phyloP scores from a whole-genome alignment of 345 rosid genomes.

The Ceriops tagal region DNA sequence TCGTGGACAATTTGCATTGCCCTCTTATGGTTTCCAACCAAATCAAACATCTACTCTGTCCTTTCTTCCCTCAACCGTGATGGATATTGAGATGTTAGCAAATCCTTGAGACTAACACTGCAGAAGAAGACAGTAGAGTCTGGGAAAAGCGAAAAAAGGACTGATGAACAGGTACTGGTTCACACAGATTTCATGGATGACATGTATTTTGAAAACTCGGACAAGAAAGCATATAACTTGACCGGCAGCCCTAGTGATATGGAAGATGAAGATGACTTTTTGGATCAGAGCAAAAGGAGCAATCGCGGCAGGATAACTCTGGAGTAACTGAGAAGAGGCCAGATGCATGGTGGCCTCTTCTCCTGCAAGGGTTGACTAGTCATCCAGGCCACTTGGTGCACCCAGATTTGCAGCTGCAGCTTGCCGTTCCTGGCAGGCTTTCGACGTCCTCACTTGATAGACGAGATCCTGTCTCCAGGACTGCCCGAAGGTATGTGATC shows the following conservation, averaged over 20 bases:
- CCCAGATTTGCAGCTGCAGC: constrained; percentile 42
- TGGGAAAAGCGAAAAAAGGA: constrained; percentile 8
- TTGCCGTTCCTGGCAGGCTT: constrained; percentile 22
- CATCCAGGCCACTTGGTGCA: constrained; percentile 31
- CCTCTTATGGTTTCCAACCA: background rate
- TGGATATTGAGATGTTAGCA: constrained; percentile 29
- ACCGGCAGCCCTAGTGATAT: constrained; percentile 19
- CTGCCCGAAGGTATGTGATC: constrained; percentile 53
- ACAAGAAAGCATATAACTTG: constrained; percentile 44
- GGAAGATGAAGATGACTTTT: constrained; percentile 30
- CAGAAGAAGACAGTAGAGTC: constrained; percentile 33
- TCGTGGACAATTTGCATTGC: background rate
- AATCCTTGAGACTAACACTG: constrained; percentile 16
- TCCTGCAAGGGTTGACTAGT: constrained; percentile 41
- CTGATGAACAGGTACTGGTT: constrained; percentile 32
- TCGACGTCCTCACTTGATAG: constrained; percentile 40
- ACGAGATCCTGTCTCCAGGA: constrained; percentile 59
- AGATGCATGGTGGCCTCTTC: constrained; percentile 47
- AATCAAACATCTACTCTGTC: background rate
- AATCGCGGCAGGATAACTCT: constrained; percentile 51
- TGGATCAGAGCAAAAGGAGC: constrained; percentile 55
- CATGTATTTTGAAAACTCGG: constrained; percentile 49
- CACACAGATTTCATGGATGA: constrained; percentile 67
- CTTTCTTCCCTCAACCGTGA: background rate
- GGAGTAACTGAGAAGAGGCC: constrained; percentile 59